Evolutionary conservation across 2,329 filamentous ascomycete species (phyloP).

Genomic region (Ascochyta rabiei): DNA sequence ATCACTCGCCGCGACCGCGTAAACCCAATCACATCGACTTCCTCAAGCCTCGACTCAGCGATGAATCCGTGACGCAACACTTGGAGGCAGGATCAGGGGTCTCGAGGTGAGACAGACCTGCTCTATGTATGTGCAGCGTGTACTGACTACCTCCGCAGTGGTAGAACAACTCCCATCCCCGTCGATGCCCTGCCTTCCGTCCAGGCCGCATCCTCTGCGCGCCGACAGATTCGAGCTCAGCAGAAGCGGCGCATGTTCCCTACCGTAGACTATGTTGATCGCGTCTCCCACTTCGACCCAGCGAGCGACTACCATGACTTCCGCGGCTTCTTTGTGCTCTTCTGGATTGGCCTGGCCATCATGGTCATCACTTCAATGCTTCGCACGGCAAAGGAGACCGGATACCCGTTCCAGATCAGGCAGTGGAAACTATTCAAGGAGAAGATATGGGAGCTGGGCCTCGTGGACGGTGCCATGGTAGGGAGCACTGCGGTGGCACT

Average conservation of each 20-base stretch:
- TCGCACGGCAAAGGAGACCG: conserved; percentile 92
- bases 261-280: conserved; percentile 86
- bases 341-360: conserved; percentile 96
- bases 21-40: conserved; percentile 44
- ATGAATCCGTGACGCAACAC: conserved; percentile 35
- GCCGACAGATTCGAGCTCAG: conserved; percentile 81
- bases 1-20: conserved; percentile 44
- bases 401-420: conserved; percentile 79
- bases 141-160: conserved; percentile 58
- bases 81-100: conserved; percentile 38
- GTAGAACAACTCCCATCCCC: conserved; percentile 81
- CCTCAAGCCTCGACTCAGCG: conserved; percentile 43
- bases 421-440: conserved; percentile 89
- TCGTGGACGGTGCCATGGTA: conserved; percentile 88
- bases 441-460: conserved; percentile 84
- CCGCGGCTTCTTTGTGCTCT: conserved; percentile 95
- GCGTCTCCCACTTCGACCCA: conserved; percentile 95
- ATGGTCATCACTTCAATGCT: conserved; percentile 96
- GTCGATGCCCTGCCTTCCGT: conserved; percentile 92
- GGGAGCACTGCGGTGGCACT: conserved; percentile 72
- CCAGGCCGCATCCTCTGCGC: conserved; percentile 81
- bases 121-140: neutral
- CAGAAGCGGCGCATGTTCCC: conserved; percentile 87
- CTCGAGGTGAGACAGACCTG: conserved; percentile 56
- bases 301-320: conserved; percentile 92